Evolutionary conservation across 2,329 filamentous ascomycete species (phyloP), one percentile per base, ranked within the genome.

Genomic region (Fusarium globosum): DNA sequence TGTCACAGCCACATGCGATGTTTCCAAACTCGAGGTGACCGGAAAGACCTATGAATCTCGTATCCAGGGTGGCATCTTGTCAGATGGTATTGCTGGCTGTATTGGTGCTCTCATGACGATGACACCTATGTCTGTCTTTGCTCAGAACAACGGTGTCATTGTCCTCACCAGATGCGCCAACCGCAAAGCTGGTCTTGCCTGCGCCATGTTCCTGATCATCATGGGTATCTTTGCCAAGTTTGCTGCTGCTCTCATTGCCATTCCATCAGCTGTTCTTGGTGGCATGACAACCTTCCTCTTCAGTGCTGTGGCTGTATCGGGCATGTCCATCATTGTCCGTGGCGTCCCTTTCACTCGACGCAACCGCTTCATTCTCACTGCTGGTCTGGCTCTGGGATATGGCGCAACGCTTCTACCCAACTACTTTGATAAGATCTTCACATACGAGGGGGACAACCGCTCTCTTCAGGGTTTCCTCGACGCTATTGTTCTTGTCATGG

Each of bases 151-250:
- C 80, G 93, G 93, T 41, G 93, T 96, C 58, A 95, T 96, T 69
- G 92, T 93, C 0, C 86, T 96, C 49, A 96, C 94, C 0, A 88
- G 93, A 21, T 96, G 93, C 80, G 94, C 94, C 2, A 96, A 94
- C 80, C 89, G 94, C 61, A 92, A 91, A 52, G 94, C 93, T 10
- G 94, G 94, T 9, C 95, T 94, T 80, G 92, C 91, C 55, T 93
- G 91, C 79, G 94, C 88, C 80, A 86, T 93, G 77, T 95, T 95
- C 85, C 87, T 96, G 16, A 82, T 96, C 69, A 81, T 96, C 74
- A 94, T 95, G 90, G 94, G 94, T 21, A 85, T 96, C 69, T 94
- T 96, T 76, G 90, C 93, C 74, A 96, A 96, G 82, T 95, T 96
- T 75, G 93, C 93, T 1, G 94, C 94, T 2, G 88, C 93, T 1